Conservation (phyloP, 2,329 filamentous ascomycete species). For the Sphaerostilbella broomeana region DNA sequence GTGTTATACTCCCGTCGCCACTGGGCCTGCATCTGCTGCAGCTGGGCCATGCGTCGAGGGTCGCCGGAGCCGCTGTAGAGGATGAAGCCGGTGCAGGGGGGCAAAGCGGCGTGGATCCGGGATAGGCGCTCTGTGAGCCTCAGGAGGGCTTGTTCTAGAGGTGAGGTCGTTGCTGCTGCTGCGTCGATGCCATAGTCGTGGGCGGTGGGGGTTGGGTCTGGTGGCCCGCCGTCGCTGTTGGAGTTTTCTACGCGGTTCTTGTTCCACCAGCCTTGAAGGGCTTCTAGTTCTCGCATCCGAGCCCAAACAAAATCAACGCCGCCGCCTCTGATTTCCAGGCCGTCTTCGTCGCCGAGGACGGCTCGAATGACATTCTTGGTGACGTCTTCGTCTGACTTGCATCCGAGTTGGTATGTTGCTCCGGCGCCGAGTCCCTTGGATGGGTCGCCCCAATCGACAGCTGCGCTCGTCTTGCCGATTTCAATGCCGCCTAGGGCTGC, state of each 20-base stretch:
- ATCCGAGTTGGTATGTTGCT: conserved; percentile 51
- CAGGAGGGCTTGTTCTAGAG: conserved; percentile 41
- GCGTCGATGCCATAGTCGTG: conserved; percentile 13
- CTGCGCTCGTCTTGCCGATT: conserved; percentile 58
- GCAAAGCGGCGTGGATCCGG: conserved; percentile 51
- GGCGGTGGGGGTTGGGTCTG: conserved; percentile 17
- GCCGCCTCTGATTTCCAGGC: conserved; percentile 49
- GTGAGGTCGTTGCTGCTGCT: conserved; percentile 18
- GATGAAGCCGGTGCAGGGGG: conserved; percentile 59
- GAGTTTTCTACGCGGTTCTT: conserved; percentile 40
- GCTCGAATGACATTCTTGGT: conserved; percentile 49
- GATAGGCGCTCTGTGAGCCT: conserved; percentile 43
- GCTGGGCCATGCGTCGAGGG: conserved; percentile 57
- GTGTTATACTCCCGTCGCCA: conserved; percentile 60
- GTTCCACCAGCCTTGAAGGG: conserved; percentile 62
- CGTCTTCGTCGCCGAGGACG: conserved; percentile 51
- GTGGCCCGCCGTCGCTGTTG: conserved; percentile 30
- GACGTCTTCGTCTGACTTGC: conserved; percentile 54
- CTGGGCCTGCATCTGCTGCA: conserved; percentile 54
- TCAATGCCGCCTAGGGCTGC: conserved; percentile 50
- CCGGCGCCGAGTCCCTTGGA: conserved; percentile 50
- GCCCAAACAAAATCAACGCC: conserved; percentile 63
- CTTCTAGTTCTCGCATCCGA: conserved; percentile 59
- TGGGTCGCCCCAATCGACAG: conserved; percentile 87
- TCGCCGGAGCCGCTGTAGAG: conserved; percentile 62